Evolutionary conservation across 805 yeast genomes (phyloP).

Genomic region (Candida tammaniensis): DNA sequence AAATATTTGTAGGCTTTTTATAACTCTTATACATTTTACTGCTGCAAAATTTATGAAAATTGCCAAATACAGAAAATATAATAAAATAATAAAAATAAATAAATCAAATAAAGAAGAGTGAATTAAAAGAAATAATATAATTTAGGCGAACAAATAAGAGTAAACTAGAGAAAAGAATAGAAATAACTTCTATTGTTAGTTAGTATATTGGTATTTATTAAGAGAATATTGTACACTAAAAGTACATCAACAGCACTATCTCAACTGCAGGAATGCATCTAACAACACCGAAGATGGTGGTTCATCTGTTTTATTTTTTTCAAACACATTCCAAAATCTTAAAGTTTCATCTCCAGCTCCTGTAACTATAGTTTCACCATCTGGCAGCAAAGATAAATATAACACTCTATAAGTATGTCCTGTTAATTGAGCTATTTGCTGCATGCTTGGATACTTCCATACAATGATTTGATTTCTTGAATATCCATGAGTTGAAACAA

Average conservation of each 20-base stretch:
- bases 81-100: too few relatives aligned
- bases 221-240: too few relatives aligned
- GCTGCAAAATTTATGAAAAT: too few relatives aligned
- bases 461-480: constrained; percentile 85
- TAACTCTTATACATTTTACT: too few relatives aligned
- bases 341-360: constrained; percentile 99
- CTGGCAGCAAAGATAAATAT: constrained; percentile 87
- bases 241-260: constrained; percentile 43
- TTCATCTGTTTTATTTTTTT: constrained; percentile 59
- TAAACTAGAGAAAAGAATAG: too few relatives aligned
- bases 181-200: too few relatives aligned
- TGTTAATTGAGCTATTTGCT: constrained; percentile 87
- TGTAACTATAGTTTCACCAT: constrained; percentile 94
- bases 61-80: too few relatives aligned
- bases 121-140: too few relatives aligned
- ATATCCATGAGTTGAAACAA: constrained; percentile 94
- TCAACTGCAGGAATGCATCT: constrained; percentile 72
- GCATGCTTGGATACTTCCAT: constrained; percentile 93
- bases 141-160: too few relatives aligned
- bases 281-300: constrained; percentile 62
- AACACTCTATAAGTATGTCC: constrained; percentile 94
- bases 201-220: too few relatives aligned
- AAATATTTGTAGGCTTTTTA: too few relatives aligned
- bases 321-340: constrained; percentile 94
- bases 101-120: too few relatives aligned